Evolutionary conservation across 2,329 filamentous ascomycete genomes (phyloP), one percentile per base, ranked within the genome.

Genomic region (Capronia americana): DNA sequence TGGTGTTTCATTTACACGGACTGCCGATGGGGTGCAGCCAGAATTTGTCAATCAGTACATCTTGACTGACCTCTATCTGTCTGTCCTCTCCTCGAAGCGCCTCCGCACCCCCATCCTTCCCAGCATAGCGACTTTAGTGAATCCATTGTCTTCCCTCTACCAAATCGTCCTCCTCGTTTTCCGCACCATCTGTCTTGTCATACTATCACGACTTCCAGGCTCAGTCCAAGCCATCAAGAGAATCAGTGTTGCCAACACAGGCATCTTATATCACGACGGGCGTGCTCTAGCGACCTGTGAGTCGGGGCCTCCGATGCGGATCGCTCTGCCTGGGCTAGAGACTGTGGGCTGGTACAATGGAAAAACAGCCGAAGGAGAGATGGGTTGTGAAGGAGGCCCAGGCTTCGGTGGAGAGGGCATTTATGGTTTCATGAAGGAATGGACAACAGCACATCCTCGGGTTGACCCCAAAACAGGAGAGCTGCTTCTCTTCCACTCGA

Each of bases 341-440:
- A 92, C 89, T 0, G 81, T 91, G 7, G 89, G 89, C 48, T 92
- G 90, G 89, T 92, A 85, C 76, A 83, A 90, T 72, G 89, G 88
- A 6, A 77, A 79, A 1, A 76, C 71, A 17, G 85, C 85, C 20
- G 87, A 90, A 77, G 72, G 71, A 64, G 67, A 75, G 54, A 11
- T 61, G 54, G 54, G 70, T 71, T 58, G 70, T 59, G 63, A 71
- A 51, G 63, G 67, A 50, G 54, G 73, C 59, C 66, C 76, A 50
- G 69, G 77, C 0, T 86, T 89, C 69, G 86, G 87, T 4, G 87
- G 86, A 7, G 74, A 80, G 0, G 86, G 87, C 0, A 68, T 85
- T 1, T 73, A 88, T 26, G 82, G 83, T 44, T 90, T 86, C 73
- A 87, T 91, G 84, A 86, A 83, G 69, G 88, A 91, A 74, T 91